Conservation (phyloP, 495 filamentous ascomycete species). For the Cercophora newfieldiana region DNA sequence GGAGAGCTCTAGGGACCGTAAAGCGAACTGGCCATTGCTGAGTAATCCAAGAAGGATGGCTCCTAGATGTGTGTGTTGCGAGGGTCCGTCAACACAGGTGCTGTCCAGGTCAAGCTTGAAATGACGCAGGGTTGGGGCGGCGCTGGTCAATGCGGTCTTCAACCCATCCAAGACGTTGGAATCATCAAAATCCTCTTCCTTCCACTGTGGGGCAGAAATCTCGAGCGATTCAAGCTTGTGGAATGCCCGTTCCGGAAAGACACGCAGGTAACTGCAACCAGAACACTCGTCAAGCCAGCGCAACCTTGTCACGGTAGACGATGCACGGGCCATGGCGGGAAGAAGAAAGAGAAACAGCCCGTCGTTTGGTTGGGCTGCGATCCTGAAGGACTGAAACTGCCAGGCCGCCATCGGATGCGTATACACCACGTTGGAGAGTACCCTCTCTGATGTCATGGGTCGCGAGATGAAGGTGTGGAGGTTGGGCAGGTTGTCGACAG, state of each 20-base stretch:
- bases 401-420: neutral
- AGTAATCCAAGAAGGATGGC: no score
- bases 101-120: slow-evolving; percentile 7
- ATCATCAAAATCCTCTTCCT: no score
- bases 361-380: slow-evolving; percentile 2
- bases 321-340: slow-evolving; percentile 13
- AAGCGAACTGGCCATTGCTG: no score
- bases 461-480: slow-evolving; percentile 16
- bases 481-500: slow-evolving; percentile 16
- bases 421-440: neutral
- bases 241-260: no score
- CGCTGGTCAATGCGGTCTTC: neutral
- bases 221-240: no score
- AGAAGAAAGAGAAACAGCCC: slow-evolving; percentile 18
- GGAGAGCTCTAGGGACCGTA: neutral
- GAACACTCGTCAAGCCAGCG: slow-evolving; percentile 9
- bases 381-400: neutral
- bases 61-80: no score
- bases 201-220: no score
- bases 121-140: slow-evolving; percentile 1
- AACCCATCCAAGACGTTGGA: neutral
- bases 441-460: slow-evolving; percentile 7
- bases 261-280: no score
- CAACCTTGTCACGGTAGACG: slow-evolving; percentile 7
- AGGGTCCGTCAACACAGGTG: neutral